Conservation (phyloP, 1,284 basidiomycete species). For the Boletus hoseneyae region DNA sequence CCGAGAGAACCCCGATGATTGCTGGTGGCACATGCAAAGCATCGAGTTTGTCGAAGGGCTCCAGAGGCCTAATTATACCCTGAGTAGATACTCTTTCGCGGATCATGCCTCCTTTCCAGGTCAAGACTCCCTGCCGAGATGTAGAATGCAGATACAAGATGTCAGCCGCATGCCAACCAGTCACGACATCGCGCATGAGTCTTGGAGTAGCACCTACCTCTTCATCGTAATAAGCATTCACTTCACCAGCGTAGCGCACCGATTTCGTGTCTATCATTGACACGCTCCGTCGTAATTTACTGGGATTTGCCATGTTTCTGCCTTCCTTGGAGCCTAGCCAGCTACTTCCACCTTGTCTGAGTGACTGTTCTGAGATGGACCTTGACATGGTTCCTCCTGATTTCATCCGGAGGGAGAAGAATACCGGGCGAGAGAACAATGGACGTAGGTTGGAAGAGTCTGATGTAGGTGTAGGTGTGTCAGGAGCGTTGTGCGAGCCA, state of each 20-base stretch:
- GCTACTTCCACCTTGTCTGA: constrained; percentile 4
- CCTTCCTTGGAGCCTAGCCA: constrained; percentile 18
- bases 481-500: not conserved
- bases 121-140: constrained; percentile 31
- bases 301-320: constrained; percentile 47
- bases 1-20: constrained; percentile 67
- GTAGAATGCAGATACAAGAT: not conserved
- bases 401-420: constrained; percentile 20
- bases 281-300: constrained; percentile 36
- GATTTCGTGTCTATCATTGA: constrained; percentile 20
- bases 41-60: constrained; percentile 62
- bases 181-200: not conserved
- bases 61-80: constrained; percentile 78
- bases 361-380: constrained; percentile 18
- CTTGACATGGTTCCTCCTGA: constrained; percentile 10
- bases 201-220: constrained; percentile 18
- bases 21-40: constrained; percentile 64
- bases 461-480: not conserved
- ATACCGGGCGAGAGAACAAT: constrained; percentile 12
- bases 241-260: constrained; percentile 61
- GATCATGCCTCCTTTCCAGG: constrained; percentile 58
- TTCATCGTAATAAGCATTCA: constrained; percentile 31
- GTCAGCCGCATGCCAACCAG: constrained; percentile 4
- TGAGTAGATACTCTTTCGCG: constrained; percentile 83
- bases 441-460: constrained; percentile 3